phyloP scores from a whole-genome alignment of 108 stramenopile species.

The Nitzschia putrida region DNA sequence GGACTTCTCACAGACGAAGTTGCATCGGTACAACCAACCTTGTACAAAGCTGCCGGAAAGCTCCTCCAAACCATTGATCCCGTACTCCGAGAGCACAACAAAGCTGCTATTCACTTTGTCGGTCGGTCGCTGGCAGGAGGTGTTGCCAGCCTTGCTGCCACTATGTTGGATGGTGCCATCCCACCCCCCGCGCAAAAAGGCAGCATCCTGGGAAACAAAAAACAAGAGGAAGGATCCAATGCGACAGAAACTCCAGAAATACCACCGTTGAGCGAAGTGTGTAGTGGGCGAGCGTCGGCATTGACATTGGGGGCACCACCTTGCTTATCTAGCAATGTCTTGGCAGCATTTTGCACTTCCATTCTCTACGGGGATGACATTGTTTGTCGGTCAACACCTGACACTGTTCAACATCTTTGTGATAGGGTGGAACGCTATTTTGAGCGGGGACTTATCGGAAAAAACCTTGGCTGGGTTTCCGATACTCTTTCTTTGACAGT shows the following conservation, averaged over 20 bases:
- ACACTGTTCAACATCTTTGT: slow-evolving; percentile 54
- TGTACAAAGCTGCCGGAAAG: slow-evolving; percentile 62
- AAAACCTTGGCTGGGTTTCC: slow-evolving; percentile 67
- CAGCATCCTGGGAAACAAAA: not conserved
- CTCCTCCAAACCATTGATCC: slow-evolving; percentile 49
- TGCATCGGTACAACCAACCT: slow-evolving; percentile 61
- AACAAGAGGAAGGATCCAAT: slow-evolving; percentile 12
- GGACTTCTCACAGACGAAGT: slow-evolving; percentile 53
- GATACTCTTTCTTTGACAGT: slow-evolving; percentile 72
- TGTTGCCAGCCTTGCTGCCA: slow-evolving; percentile 70
- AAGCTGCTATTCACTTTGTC: slow-evolving; percentile 76
- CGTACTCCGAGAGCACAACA: slow-evolving; percentile 26
- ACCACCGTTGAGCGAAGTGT: slow-evolving; percentile 46
- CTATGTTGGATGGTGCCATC: slow-evolving; percentile 71
- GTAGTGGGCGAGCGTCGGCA: slow-evolving; percentile 64
- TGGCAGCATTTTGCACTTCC: slow-evolving; percentile 65
- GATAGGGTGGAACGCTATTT: slow-evolving; percentile 48
- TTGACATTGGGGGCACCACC: slow-evolving; percentile 75
- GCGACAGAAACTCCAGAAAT: slow-evolving; percentile 1
- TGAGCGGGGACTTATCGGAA: slow-evolving; percentile 47
- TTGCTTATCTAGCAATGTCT: slow-evolving; percentile 69
- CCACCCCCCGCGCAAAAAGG: slow-evolving; percentile 46
- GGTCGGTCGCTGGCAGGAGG: slow-evolving; percentile 78
- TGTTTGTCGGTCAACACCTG: slow-evolving; percentile 62
- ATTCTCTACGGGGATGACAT: slow-evolving; percentile 85